Conservation (phyloP, 2,329 filamentous ascomycete genomes). For the Chaetothyriales sp. region DNA sequence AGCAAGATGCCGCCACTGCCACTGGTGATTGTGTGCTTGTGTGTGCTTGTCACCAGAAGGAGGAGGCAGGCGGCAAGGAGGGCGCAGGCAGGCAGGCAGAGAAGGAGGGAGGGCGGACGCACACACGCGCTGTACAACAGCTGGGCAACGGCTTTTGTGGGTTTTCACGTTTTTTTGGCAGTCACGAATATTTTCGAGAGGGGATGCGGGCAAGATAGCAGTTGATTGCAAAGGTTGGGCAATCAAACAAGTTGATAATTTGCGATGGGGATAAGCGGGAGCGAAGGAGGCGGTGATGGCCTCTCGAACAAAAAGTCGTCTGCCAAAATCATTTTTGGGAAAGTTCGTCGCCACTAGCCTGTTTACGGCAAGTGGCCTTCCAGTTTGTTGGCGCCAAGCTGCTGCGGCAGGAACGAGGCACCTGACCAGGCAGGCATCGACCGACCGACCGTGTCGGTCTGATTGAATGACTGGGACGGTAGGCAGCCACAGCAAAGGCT, state of each 20-base stretch:
- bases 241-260: slow-evolving; percentile 17
- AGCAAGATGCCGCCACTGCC: background rate
- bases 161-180: slow-evolving; percentile 29
- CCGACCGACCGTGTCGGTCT: no score
- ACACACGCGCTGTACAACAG: slow-evolving; percentile 3
- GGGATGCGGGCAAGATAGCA: slow-evolving; percentile 19
- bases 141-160: slow-evolving; percentile 20
- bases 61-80: slow-evolving; percentile 1
- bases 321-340: background rate
- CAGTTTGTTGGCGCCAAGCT: background rate
- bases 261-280: slow-evolving; percentile 8
- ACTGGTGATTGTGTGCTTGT: background rate
- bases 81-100: background rate
- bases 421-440: no score
- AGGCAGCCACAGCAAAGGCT: no score
- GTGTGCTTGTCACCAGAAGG: background rate
- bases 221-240: slow-evolving; percentile 15
- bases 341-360: background rate
- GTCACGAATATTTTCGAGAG: slow-evolving; percentile 22
- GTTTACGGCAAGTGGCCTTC: background rate
- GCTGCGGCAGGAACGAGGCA: no score
- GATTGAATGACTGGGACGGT: no score
- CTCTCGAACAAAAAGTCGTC: slow-evolving; percentile 11
- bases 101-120: slow-evolving; percentile 8
- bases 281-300: slow-evolving; percentile 1